Base-by-base conservation (phyloP, 2,329 filamentous ascomycete genomes). In the Dothidotthia symphoricarpi region DNA sequence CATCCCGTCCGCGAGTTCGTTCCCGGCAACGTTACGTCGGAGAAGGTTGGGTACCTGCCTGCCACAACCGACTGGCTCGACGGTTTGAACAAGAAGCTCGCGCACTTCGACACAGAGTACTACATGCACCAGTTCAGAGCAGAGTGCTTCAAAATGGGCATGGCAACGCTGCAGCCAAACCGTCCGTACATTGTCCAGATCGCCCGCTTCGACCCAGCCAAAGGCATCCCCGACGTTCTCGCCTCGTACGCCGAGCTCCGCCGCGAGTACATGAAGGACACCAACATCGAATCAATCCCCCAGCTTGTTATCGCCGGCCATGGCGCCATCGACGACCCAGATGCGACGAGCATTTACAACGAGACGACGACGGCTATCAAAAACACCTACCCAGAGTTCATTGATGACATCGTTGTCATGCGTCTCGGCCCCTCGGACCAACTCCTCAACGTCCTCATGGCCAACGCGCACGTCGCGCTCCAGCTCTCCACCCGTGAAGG, bases 41-140 rank as follows among this genome's bases (percentile, higher is more conserved):
- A 82, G 36, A 85, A 78, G 50, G 82, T 91, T 0, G 82, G 79
- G 2, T 89, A 89, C 61, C 72, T 91, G 60, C 86, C 86, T 3
- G 87, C 87, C 9, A 86, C 86, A 0, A 91, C 86, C 0, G 87
- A 93, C 64, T 93, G 86, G 83, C 73, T 89, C 3, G 87, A 93
- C 59, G 87, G 87, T 7, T 66, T 91, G 50, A 93, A 90, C 71
- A 93, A 93, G 66, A 67, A 72, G 16, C 75, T 91, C 63, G 78
- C 77, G 42, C 72, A 77, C 34, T 88, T 82, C 80, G 84, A 88
- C 56, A 73, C 75, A 6, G 77, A 79, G 10, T 88, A 85, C 67
- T 91, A 91, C 53, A 77, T 84, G 34, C 80, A 86, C 49, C 73
- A 83, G n/a, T 88, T 90, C 68, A 84, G 83, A 53, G 68, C 71